Evolutionary conservation across 805 yeast species (phyloP).

Genomic region (Kockiozyma suomiensis): DNA sequence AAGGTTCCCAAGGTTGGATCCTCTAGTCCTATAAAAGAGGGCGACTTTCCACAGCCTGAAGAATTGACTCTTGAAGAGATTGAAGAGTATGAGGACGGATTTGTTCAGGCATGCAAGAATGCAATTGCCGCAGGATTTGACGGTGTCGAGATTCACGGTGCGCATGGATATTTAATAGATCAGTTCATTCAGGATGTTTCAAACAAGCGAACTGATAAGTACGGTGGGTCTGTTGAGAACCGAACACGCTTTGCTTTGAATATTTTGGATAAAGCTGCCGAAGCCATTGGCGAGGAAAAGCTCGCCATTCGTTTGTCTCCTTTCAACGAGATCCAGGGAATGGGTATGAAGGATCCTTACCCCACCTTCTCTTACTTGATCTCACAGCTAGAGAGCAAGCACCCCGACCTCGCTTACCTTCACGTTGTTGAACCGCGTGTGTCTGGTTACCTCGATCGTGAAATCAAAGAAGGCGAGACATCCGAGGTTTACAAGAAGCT

Average conservation of each 20-base stretch:
- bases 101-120: conserved; percentile 54
- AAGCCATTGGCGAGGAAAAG: conserved; percentile 53
- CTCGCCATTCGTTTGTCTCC: conserved; percentile 47
- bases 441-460: conserved; percentile 34
- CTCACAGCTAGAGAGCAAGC: conserved; percentile 48
- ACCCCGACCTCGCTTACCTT: conserved; percentile 46
- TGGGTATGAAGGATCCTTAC: conserved; percentile 40
- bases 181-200: conserved; percentile 50
- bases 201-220: conserved; percentile 60
- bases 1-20: conserved; percentile 42
- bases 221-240: conserved; percentile 64
- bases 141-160: conserved; percentile 66
- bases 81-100: conserved; percentile 47
- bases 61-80: conserved; percentile 48
- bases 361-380: conserved; percentile 49
- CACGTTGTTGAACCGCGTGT: conserved; percentile 53
- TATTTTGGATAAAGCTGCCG: conserved; percentile 54
- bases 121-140: conserved; percentile 60
- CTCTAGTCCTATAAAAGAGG: conserved; percentile 39
- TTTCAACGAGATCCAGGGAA: conserved; percentile 41
- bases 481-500: conserved; percentile 7
- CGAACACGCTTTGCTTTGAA: conserved; percentile 55
- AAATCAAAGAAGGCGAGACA: background rate
- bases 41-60: background rate
- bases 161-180: conserved; percentile 60